Conservation (phyloP, 1,284 basidiomycete genomes). For the Trichosporon asahii region DNA sequence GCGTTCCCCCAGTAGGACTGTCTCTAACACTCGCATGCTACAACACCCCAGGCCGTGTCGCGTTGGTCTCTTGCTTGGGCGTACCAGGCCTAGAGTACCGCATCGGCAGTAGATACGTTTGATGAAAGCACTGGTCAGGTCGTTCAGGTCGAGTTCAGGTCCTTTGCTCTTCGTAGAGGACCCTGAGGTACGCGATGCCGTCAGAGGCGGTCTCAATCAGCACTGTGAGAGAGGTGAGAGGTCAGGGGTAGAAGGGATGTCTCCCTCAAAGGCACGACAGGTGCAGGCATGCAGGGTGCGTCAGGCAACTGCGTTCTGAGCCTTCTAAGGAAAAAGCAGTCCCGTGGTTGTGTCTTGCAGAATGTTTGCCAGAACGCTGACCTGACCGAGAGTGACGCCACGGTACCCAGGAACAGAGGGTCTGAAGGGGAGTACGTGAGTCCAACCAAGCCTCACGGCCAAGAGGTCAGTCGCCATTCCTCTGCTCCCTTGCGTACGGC, state of each 20-base stretch:
- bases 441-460: not conserved
- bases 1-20: not conserved
- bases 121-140: not conserved
- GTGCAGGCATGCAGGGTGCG: not conserved
- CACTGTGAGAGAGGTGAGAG: not conserved
- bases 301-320: not conserved
- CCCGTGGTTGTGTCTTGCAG: slow-evolving; percentile 7
- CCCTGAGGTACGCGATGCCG: slow-evolving; percentile 1
- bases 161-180: not conserved
- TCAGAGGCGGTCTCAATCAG: slow-evolving; percentile 9
- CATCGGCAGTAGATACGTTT: not conserved
- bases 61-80: not conserved
- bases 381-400: slow-evolving; percentile 8
- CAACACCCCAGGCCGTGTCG: not conserved
- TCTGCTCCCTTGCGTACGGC: not conserved
- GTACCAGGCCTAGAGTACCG: not conserved
- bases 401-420: slow-evolving; percentile 10
- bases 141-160: not conserved
- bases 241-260: not conserved
- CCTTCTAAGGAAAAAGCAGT: slow-evolving; percentile 3
- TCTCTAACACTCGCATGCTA: not conserved
- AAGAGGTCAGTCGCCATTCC: slow-evolving; percentile 11
- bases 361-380: not conserved
- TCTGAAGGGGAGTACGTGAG: not conserved
- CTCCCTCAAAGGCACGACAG: not conserved